phyloP scores from a whole-genome alignment of 371 early-diverging fungal species.

The Syncephalastrum contaminatum region DNA sequence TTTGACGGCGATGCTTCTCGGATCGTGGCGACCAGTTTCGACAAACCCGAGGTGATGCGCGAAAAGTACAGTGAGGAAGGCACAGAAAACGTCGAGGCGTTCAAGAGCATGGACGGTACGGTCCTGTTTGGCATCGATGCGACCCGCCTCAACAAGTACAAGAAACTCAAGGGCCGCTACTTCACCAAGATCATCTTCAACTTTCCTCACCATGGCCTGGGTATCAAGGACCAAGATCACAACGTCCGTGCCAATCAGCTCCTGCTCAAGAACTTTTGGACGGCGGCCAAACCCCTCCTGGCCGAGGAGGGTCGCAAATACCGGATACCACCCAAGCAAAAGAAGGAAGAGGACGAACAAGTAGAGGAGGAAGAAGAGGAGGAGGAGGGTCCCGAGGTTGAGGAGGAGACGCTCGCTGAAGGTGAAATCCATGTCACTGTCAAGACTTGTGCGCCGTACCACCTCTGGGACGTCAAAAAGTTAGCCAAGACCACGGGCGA shows the following conservation, averaged over 20 bases:
- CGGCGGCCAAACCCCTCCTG: slow-evolving; percentile 58
- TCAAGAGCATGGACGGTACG: slow-evolving; percentile 59
- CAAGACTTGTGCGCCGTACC: slow-evolving; percentile 87
- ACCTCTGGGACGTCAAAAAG: slow-evolving; percentile 78
- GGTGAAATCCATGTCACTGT: slow-evolving; percentile 83
- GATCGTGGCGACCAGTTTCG: slow-evolving; percentile 79
- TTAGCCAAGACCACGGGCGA: slow-evolving; percentile 70
- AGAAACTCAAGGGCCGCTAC: slow-evolving; percentile 52
- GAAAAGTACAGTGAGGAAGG: slow-evolving; percentile 79
- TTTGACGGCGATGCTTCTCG: slow-evolving; percentile 43
- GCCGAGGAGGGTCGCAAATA: slow-evolving; percentile 16
- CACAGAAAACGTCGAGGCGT: slow-evolving; percentile 61
- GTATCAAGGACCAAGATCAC: slow-evolving; percentile 91
- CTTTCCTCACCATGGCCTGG: slow-evolving; percentile 88
- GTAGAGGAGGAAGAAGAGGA: slow-evolving; percentile 17
- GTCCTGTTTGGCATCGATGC: slow-evolving; percentile 83
- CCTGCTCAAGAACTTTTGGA: slow-evolving; percentile 71
- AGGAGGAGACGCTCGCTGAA: slow-evolving; percentile 19
- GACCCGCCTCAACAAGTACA: slow-evolving; percentile 63
- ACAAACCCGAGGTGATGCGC: slow-evolving; percentile 61
- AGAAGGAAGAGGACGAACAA: slow-evolving; percentile 10
- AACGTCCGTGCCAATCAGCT: slow-evolving; percentile 85
- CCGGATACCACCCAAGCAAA: too few species aligned
- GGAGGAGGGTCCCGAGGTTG: slow-evolving; percentile 11
- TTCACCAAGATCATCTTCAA: slow-evolving; percentile 91